Evolutionary conservation across 805 yeast species (phyloP), one percentile per base, ranked within the genome.

Genomic region (Wickerhamiella slavikovae): DNA sequence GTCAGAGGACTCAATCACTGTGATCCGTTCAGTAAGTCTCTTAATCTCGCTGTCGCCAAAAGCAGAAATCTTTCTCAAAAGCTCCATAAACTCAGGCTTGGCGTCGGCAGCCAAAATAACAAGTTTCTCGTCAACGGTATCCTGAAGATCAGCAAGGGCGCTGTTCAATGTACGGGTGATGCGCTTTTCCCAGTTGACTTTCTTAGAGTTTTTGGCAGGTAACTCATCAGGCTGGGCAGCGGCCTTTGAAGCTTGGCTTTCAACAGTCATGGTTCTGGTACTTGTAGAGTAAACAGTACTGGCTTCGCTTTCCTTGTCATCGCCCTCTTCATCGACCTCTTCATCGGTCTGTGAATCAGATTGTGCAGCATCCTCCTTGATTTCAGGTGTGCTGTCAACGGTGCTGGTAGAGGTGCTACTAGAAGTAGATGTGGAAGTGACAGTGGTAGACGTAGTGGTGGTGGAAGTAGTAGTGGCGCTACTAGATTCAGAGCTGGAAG

Each of bases 11-110:
- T 38, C 38, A 25, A 45, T 41, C 25, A 38, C 42, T 9, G 30
- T 35, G 10, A 35, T 35, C 28, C 38, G 24, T 21, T 36, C 22
- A 6, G 33, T 30, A 16, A 37, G 17, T 17, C 34, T 29, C 17
- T 17, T 22, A 24, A 34, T 42, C 7, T 37, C 33, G 4, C 27
- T 28, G 11, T 39, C 42, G 17, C 44, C 47, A 25, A 26, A 32
- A 15, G 12, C 9, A 14, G 31, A 17, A 13, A 41, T 30, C 5
- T 35, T 36, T 8, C 47, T 38, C 29, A 43, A 32, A 22, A 35
- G 13, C 13, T 23, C 17, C 37, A 43, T 36, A 24, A 42, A 39
- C 2, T 39, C 44, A 14, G 47, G 45, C 32, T 33, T 29, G 13
- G 45, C 43, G 7, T 22, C 33, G 10, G 22, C 34, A 13, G 38